phyloP scores from a whole-genome alignment of 345 rosid genomes.

The Hibiscus trionum region DNA sequence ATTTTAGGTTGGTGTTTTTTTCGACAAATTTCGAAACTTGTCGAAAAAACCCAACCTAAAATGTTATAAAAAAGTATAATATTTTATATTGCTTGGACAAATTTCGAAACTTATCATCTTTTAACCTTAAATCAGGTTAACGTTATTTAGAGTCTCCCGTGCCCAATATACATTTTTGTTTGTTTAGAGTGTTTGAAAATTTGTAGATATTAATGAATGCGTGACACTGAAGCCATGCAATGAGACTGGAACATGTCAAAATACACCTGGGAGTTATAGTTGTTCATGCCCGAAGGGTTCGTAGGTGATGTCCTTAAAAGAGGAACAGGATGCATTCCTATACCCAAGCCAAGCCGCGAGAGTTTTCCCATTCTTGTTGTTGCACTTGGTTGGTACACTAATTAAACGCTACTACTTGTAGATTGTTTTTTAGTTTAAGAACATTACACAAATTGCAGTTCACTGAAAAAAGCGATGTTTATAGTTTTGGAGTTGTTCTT shows the following conservation, averaged over 20 bases:
- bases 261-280: background rate
- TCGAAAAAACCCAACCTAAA: too few species aligned
- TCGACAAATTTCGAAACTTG: too few species aligned
- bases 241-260: background rate
- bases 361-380: too few species aligned
- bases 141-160: too few species aligned
- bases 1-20: too few species aligned
- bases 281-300: background rate
- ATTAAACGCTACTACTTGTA: too few species aligned
- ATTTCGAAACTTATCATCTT: too few species aligned
- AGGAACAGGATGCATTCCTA: constrained; percentile 1
- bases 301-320: background rate
- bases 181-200: background rate
- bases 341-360: too few species aligned
- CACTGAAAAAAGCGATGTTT: background rate
- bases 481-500: background rate
- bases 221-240: background rate
- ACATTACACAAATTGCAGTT: background rate
- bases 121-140: too few species aligned
- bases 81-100: too few species aligned
- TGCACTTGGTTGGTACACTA: background rate
- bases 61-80: too few species aligned
- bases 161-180: background rate
- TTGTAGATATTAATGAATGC: constrained; percentile 14
- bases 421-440: too few species aligned